Conservation (phyloP, 2,329 filamentous ascomycete genomes). For the Paramyrothecium sp. region DNA sequence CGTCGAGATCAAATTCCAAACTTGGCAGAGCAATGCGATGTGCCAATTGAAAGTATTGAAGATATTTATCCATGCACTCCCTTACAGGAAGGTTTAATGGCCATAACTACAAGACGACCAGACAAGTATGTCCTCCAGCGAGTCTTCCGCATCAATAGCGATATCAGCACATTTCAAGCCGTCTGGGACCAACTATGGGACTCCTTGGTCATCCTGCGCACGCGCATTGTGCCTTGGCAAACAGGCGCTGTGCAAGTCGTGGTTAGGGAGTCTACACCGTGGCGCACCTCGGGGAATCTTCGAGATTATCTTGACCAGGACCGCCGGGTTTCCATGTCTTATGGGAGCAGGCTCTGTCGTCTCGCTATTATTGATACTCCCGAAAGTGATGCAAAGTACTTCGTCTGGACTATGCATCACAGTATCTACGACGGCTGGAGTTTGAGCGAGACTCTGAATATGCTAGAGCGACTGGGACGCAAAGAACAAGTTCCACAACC, state of each 20-base stretch:
- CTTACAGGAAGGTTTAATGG: constrained; percentile 19
- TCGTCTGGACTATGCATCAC: constrained; percentile 24
- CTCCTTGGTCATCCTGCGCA: constrained; percentile 11
- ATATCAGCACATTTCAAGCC: constrained; percentile 9
- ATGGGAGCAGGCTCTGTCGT: constrained; percentile 7
- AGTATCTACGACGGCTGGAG: constrained; percentile 25
- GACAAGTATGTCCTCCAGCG: constrained; percentile 16
- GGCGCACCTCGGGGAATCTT: constrained; percentile 5
- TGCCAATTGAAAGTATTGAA: background rate
- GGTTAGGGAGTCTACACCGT: constrained; percentile 7
- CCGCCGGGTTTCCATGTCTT: constrained; percentile 6
- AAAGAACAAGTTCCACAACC: background rate
- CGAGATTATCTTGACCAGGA: background rate
- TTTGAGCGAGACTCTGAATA: constrained; percentile 15
- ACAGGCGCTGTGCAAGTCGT: constrained; percentile 14
- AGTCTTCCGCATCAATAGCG: constrained; percentile 10
- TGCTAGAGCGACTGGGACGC: constrained; percentile 15
- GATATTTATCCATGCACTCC: constrained; percentile 17
- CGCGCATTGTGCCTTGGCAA: constrained; percentile 13
- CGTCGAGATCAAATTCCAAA: too few relatives aligned
- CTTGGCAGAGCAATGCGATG: background rate
- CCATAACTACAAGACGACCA: constrained; percentile 11
- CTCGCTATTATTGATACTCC: constrained; percentile 6
- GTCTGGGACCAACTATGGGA: constrained; percentile 10
- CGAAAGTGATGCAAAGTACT: background rate